These are phyloP conservation scores for Gentiana straminea DNA, from an alignment of 257 asterid genomes.

Conservation along the genomic window DNA sequence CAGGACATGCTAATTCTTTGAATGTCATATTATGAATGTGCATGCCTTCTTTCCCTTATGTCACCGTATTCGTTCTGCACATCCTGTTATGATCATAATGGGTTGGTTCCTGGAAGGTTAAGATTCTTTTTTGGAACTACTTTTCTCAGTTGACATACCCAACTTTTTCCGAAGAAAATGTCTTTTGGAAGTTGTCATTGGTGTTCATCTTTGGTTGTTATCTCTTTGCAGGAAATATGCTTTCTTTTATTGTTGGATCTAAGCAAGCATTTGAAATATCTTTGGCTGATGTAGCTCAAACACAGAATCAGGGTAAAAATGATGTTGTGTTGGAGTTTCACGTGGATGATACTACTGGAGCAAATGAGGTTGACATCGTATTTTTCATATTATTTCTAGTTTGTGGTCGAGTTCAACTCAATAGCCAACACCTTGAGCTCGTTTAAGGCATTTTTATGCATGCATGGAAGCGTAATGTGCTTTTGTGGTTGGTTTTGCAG, in stretches of 20 bases:
- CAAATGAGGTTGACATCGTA: conserved; percentile 57
- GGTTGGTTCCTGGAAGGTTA: no score
- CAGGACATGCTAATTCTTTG: no score
- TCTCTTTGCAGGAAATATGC: conserved; percentile 53
- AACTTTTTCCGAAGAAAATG: no score
- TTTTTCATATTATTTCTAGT: neutral
- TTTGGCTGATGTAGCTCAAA: conserved; percentile 91
- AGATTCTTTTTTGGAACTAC: no score
- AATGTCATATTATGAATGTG: no score
- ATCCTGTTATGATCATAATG: no score
- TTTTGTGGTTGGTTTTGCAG: conserved; percentile 21
- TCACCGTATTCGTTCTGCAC: no score
- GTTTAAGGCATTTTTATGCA: neutral
- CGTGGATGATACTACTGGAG: conserved; percentile 94
- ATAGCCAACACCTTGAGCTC: no score
- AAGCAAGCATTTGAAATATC: conserved; percentile 95
- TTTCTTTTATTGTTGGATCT: conserved; percentile 66
- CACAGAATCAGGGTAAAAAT: conserved; percentile 95
- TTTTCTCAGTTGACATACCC: no score
- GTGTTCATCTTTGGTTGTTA: neutral
- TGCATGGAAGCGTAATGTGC: neutral
- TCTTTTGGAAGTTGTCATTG: no score
- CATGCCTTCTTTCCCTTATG: no score
- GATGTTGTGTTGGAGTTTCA: conserved; percentile 94
- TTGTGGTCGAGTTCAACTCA: no score